phyloP scores from a whole-genome alignment of 2,329 filamentous ascomycete species.

The Zasmidium cellare region DNA sequence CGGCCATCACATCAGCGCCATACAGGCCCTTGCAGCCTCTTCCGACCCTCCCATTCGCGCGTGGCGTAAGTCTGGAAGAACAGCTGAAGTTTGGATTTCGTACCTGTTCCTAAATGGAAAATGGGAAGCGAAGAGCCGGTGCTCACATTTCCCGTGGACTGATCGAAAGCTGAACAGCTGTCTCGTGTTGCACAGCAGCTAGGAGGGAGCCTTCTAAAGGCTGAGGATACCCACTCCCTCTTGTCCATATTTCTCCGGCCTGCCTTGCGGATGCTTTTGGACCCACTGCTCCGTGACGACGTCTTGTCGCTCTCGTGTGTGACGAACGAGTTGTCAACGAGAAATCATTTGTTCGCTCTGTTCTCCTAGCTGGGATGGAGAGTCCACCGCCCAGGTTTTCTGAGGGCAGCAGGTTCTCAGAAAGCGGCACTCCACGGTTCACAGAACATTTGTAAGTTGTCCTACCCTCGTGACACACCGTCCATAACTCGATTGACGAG shows the following conservation, averaged over 20 bases:
- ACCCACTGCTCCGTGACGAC: not conserved
- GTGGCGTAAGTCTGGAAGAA: constrained; percentile 2
- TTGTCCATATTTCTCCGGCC: not conserved
- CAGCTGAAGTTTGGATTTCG: constrained; percentile 6
- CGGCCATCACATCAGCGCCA: constrained; percentile 5
- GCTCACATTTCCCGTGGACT: not conserved
- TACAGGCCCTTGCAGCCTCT: not conserved
- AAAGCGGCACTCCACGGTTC: constrained; percentile 22
- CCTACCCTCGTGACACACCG: not conserved
- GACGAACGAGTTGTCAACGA: not conserved
- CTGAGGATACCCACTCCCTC: constrained; percentile 1
- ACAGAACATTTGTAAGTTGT: constrained; percentile 30
- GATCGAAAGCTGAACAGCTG: not conserved
- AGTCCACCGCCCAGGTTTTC: constrained; percentile 23
- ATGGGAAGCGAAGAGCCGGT: not conserved
- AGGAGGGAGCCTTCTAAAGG: constrained; percentile 1
- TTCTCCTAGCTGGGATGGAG: constrained; percentile 4
- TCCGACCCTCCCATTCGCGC: constrained; percentile 8
- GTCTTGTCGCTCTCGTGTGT: not conserved
- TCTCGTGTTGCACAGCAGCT: not conserved
- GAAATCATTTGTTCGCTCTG: not conserved
- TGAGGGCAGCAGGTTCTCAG: constrained; percentile 11
- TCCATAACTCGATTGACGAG: too few species aligned
- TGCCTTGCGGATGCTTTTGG: not conserved
- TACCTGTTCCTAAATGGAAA: not conserved